Conservation (phyloP, 768 basidiomycete genomes). For the Floccularia luteovirens region DNA sequence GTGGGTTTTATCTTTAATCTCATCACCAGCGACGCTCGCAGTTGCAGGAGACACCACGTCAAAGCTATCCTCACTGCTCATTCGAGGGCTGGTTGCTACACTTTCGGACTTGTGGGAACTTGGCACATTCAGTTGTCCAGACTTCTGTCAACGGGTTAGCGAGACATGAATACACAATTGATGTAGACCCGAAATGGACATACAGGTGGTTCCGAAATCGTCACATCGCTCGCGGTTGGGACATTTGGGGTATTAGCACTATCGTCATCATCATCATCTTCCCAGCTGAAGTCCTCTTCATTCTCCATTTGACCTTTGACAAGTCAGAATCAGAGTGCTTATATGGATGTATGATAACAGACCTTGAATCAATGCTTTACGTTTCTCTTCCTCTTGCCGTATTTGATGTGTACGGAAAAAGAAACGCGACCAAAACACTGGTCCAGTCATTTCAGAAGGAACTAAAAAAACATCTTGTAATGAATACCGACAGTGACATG, state of each 20-base stretch:
- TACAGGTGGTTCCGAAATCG: too few relatives aligned
- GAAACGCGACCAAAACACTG: constrained; percentile 81
- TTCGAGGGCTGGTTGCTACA: constrained; percentile 36
- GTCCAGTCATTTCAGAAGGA: constrained; percentile 52
- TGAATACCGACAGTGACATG: constrained; percentile 1
- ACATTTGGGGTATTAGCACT: too few relatives aligned
- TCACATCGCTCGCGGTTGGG: too few relatives aligned
- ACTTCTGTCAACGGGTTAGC: constrained; percentile 8
- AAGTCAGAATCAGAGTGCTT: neutral
- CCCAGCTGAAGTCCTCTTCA: constrained; percentile 92
- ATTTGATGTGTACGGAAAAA: constrained; percentile 88
- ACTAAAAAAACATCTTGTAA: constrained; percentile 35
- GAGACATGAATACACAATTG: too few relatives aligned
- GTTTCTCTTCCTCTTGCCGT: constrained; percentile 65
- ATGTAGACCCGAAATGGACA: too few relatives aligned
- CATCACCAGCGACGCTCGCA: constrained; percentile 33
- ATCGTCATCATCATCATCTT: constrained; percentile 26
- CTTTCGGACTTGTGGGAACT: constrained; percentile 19
- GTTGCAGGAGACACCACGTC: constrained; percentile 60
- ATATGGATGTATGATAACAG: constrained; percentile 8
- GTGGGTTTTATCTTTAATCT: constrained; percentile 20
- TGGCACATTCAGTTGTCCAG: constrained; percentile 18
- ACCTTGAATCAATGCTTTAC: constrained; percentile 75
- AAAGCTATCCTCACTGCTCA: constrained; percentile 60
- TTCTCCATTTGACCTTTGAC: constrained; percentile 49